These are phyloP conservation scores for Striga hermonthica DNA, from an alignment of 305 asterid genomes.

Conservation along the genomic window DNA sequence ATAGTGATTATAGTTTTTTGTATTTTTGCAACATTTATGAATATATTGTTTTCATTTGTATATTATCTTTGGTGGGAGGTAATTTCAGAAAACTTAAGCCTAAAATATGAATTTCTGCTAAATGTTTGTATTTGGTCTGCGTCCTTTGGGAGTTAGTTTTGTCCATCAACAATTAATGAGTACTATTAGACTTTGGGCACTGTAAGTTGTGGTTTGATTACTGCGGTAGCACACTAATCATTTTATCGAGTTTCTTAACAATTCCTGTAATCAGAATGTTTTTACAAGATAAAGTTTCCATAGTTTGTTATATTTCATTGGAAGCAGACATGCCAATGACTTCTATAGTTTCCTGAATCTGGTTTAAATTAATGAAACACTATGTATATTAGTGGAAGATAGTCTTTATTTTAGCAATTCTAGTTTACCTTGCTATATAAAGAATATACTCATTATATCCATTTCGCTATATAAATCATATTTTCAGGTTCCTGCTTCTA, in stretches of 20 bases:
- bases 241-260: no score
- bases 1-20: background rate
- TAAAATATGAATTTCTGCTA: no score
- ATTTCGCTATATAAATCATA: background rate
- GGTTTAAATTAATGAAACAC: background rate
- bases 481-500: conserved; percentile 81
- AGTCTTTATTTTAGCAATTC: background rate
- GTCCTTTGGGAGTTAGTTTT: no score
- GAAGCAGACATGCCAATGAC: background rate
- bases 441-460: background rate
- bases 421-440: background rate
- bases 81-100: no score
- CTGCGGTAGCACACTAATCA: no score
- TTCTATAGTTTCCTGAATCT: background rate
- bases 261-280: no score
- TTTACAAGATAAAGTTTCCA: no score
- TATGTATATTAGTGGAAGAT: background rate
- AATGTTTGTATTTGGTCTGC: no score
- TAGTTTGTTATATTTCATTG: background rate
- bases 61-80: no score
- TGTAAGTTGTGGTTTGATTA: no score
- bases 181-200: no score
- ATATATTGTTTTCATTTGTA: background rate
- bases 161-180: no score
- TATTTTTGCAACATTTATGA: background rate